These are phyloP conservation scores for Stephania cephalantha DNA, from an alignment of 164 flowering plant genomes.

Conservation along the genomic window DNA sequence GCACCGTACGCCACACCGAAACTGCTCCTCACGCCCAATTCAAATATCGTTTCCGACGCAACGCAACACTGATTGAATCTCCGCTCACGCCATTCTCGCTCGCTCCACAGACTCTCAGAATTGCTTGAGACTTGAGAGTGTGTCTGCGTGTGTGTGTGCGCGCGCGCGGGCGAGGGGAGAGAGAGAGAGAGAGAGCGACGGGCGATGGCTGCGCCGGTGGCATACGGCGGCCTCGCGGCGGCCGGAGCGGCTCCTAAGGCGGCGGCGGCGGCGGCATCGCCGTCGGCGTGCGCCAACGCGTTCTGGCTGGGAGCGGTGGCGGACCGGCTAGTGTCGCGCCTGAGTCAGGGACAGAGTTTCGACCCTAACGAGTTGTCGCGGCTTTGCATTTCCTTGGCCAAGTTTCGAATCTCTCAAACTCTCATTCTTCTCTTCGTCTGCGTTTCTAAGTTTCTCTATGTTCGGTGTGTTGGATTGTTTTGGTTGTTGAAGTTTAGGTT, in stretches of 20 bases:
- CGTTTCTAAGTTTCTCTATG: neutral
- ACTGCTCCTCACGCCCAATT: no score
- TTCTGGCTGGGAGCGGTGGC: conserved; percentile 10
- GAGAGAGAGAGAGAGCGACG: neutral
- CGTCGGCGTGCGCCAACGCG: conserved; percentile 10
- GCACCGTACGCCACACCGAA: no score
- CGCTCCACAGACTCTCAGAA: no score
- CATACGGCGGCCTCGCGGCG: neutral
- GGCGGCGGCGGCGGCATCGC: neutral
- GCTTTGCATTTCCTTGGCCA: conserved; percentile 46
- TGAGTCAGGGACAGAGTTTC: conserved; percentile 2
- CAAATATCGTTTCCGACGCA: neutral
- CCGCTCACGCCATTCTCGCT: no score
- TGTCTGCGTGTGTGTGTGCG: neutral
- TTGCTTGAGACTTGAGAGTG: neutral
- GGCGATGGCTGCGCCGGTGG: conserved; percentile 6
- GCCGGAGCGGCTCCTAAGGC: neutral
- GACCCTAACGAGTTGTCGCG: conserved; percentile 24
- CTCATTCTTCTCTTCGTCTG: neutral
- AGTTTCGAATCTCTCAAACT: conserved; percentile 19
- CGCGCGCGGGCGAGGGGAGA: no score
- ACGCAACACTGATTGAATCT: no score
- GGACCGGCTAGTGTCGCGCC: conserved; percentile 15
- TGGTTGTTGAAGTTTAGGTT: neutral
- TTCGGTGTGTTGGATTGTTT: neutral